These are phyloP conservation scores for Aureobasidium sp. DNA, from an alignment of 2,329 filamentous ascomycete species.

Conservation along the genomic window DNA sequence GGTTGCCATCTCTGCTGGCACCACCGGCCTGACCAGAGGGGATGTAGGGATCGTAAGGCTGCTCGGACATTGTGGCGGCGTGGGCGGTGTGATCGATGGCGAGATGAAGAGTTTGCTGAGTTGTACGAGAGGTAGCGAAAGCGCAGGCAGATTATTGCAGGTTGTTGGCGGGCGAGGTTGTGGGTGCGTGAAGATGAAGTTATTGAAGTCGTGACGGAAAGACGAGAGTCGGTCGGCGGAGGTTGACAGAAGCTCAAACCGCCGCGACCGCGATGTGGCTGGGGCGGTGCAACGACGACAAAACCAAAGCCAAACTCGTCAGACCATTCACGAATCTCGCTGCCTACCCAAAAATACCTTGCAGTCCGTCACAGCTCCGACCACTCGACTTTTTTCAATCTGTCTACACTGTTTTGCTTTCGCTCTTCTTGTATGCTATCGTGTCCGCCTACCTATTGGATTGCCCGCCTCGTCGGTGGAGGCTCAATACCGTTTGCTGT, in stretches of 20 bases:
- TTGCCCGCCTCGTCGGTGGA: background rate
- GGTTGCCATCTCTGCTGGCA: constrained; percentile 45
- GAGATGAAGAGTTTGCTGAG: background rate
- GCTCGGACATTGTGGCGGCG: constrained; percentile 46
- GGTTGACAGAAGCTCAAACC: constrained; percentile 6
- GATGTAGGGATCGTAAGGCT: constrained; percentile 79
- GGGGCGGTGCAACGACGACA: constrained; percentile 4
- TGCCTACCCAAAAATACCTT: background rate
- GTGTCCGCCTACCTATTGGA: background rate
- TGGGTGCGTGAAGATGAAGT: background rate
- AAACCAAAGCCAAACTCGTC: background rate
- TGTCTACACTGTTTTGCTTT: background rate
- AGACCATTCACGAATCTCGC: background rate
- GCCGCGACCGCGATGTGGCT: constrained; percentile 4
- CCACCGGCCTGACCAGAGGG: constrained; percentile 55
- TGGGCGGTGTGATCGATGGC: background rate
- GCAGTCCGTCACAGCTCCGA: background rate
- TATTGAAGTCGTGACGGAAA: background rate
- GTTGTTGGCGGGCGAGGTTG: background rate
- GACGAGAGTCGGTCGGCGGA: background rate
- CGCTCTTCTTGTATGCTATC: background rate
- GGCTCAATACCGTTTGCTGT: background rate
- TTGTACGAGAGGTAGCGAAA: background rate
- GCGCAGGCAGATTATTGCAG: background rate
- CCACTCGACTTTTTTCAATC: background rate